A percentile compares a stretch with the other conserved stretches of the same genome.
Evolutionary conservation across 2,329 filamentous ascomycete species (phyloP).

Genomic region (Aspergillus puulaauensis): DNA sequence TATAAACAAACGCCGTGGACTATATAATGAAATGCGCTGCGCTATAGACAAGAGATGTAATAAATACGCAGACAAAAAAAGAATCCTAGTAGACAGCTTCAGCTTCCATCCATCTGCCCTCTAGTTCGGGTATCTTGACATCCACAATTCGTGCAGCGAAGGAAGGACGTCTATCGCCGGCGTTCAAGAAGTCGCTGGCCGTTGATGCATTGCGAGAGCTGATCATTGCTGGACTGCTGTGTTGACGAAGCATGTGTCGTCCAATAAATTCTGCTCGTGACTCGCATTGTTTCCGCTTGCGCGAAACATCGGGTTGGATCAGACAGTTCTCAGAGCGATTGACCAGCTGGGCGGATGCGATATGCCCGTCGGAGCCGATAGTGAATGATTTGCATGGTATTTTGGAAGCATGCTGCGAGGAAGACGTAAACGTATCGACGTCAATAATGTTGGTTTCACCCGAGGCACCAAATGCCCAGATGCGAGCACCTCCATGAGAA

Average conservation of each 20-base stretch:
- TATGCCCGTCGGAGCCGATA: constrained; percentile 27
- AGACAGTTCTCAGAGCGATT: constrained; percentile 12
- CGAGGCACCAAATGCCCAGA: constrained; percentile 54
- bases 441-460: constrained; percentile 50
- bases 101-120: constrained; percentile 22
- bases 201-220: constrained; percentile 10
- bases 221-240: neutral
- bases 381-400: constrained; percentile 24
- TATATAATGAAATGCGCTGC: neutral
- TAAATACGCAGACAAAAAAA: neutral
- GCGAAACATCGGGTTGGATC: constrained; percentile 13
- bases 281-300: constrained; percentile 29
- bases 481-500: constrained; percentile 41
- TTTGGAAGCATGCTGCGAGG: constrained; percentile 10
- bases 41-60: neutral
- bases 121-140: constrained; percentile 34
- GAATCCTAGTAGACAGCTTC: constrained; percentile 6
- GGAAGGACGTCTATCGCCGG: constrained; percentile 24
- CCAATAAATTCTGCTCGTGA: constrained; percentile 23
- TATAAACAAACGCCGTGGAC: neutral
- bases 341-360: constrained; percentile 21
- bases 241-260: constrained; percentile 20
- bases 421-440: constrained; percentile 36
- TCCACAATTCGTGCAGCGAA: constrained; percentile 39
- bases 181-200: neutral